Base-by-base conservation (phyloP, 192 early-diverging fungal species). In the Linnemannia hyalina region DNA sequence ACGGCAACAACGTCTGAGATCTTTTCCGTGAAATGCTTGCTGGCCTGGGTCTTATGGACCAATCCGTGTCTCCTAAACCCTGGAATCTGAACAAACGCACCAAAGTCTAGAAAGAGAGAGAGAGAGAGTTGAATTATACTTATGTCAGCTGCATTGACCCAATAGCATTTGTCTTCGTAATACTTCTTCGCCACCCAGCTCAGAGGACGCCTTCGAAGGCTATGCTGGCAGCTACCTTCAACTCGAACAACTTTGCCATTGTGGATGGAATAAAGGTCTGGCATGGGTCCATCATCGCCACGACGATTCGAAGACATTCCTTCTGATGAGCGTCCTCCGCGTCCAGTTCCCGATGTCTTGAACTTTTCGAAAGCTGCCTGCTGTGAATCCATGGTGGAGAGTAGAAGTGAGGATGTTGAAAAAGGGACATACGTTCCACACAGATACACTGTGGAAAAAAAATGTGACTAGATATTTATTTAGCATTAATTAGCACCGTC, bases 241-340 rank as follows among this genome's bases (percentile, higher is more conserved):
- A 86, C 70, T 11, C 80, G 74, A 22, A 83, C 79, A 4, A 89
- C 82, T 15, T 68, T 79, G 65, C 85, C 88, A 54, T 81, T 75
- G 49, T 89, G 85, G 68, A 89, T 87, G n/a, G 88, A 89, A 68
- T 87, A 86, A 3, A 89, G 71, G 40, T 86, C 80, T 73, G 88
- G 88, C 60, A 84, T 69, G 29, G 88, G 79, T 32, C 79, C 84
- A 29, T 80, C 74, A 49, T 78, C 42, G 11, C 41, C 60, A 3
- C 68, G 32, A 32, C n/a, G 47, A 44, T 41, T 35, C 23, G 38
- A 11, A n/a, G 69, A 71, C 23, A 20, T 36, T 40, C 70, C 71
- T n/a, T 68, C 29, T 13, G 36, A 47, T 36, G 46, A 49, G 0
- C 74, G 32, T 40, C 49, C 40, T 18, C 40, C 60, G 16, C 36